Base-by-base conservation (phyloP, 2,329 filamentous ascomycete genomes). In the Bimuria novae-zelandiae region DNA sequence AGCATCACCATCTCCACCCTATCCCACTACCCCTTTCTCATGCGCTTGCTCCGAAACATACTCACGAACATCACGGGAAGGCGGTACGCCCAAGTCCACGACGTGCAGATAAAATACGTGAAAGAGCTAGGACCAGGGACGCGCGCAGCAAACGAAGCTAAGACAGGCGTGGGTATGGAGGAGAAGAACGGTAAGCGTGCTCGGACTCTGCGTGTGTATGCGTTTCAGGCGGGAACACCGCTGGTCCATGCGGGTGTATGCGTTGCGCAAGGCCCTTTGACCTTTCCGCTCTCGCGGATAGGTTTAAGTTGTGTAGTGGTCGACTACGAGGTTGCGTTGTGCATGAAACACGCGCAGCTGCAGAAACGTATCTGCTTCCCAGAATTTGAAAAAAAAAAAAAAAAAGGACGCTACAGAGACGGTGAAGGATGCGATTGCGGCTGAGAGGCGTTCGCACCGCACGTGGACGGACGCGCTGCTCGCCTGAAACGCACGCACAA, bases 31-130 rank as follows among this genome's bases (percentile, higher is more conserved):
- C 5, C 40, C 7, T 43, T 27, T 14, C 44, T n/a, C 33, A 47
- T 47, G 44, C 44, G 33, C 23, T 12, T 37, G 32, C 33, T 47
- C 16, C 23, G 16, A 17, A 25, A 8, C 7, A 11, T 30, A 1
- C 7, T 47, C 22, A 37, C 14, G 7, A 29, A 6, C 33, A 39
- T 23, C 7, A 16, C 49, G 1, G 61, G 48, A 43, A 60, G 65
- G 33, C 49, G 57, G 5, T 69, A 58, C 57, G 68, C 68, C 14
- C 63, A 67, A 43, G 68, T 71, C 3, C 68, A 69, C 65, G 67
- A 71, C 59, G 57, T 64, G 8, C 55, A 55, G 29, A 56, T 55
- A 30, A 49, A 51, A 44, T 33, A 54, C 29, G 43, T 45, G 19
- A 27, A 51, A 55, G 48, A 54, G 12, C 14, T 4, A 8, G 14